Evolutionary conservation across 768 basidiomycete species (phyloP).

Genomic region (Russula virescens): DNA sequence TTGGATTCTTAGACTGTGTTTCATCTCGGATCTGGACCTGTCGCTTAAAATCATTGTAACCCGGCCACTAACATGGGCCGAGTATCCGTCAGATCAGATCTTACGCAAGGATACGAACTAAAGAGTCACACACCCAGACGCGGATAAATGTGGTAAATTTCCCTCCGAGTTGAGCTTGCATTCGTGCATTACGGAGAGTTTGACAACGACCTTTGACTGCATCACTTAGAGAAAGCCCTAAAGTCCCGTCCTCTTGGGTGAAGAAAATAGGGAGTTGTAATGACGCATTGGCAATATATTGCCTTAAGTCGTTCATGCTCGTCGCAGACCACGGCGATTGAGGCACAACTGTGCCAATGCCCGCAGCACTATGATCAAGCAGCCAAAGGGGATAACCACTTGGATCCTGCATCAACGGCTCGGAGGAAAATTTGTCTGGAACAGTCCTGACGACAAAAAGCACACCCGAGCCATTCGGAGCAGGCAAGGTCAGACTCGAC

Average conservation of each 20-base stretch:
- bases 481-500: not conserved
- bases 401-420: not conserved
- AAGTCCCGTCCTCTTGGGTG: not conserved
- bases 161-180: conserved; percentile 6
- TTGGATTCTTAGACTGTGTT: not conserved
- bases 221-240: conserved; percentile 10
- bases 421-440: not conserved
- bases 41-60: conserved; percentile 7
- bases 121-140: conserved; percentile 7
- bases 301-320: not conserved
- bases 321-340: conserved; percentile 11
- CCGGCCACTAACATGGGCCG: conserved; percentile 11
- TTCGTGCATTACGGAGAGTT: not conserved
- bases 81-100: conserved; percentile 1
- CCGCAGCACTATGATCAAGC: not conserved
- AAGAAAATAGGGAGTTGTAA: conserved; percentile 21
- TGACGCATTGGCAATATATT: conserved; percentile 6
- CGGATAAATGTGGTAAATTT: conserved; percentile 10
- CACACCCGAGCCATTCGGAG: not conserved
- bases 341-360: conserved; percentile 13
- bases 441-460: not conserved
- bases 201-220: conserved; percentile 5
- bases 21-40: conserved; percentile 19
- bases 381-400: not conserved
- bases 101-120: not conserved